These are phyloP conservation scores for Goffeauzyma gilvescens DNA, from an alignment of 768 basidiomycete species.

Conservation along the genomic window DNA sequence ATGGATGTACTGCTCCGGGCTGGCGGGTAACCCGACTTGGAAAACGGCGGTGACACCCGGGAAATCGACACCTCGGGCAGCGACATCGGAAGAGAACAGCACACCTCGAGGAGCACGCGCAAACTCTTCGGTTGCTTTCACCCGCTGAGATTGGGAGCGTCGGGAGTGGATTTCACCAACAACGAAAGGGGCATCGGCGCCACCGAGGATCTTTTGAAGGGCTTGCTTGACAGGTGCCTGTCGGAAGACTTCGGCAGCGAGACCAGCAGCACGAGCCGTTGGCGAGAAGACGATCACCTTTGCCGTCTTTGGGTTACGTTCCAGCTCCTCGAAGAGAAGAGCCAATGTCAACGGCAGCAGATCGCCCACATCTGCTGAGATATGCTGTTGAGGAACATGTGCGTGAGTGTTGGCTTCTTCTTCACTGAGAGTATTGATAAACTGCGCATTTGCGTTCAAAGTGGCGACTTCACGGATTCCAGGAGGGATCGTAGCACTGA, in stretches of 20 bases:
- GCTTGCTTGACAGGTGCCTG: constrained; percentile 23
- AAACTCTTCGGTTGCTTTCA: constrained; percentile 40
- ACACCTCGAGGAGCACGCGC: constrained; percentile 35
- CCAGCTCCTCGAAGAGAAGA: neutral
- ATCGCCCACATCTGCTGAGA: neutral
- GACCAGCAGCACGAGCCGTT: constrained; percentile 44
- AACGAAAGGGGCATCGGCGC: no score
- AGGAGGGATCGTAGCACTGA: constrained; percentile 36
- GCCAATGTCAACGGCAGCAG: neutral
- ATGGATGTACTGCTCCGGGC: constrained; percentile 59
- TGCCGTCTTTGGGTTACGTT: neutral
- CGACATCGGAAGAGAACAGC: constrained; percentile 45
- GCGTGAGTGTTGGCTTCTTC: constrained; percentile 47
- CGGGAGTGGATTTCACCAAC: constrained; percentile 44
- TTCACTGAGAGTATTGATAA: constrained; percentile 43
- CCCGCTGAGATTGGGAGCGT: constrained; percentile 39
- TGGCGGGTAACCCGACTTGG: constrained; percentile 62
- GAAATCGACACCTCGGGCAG: constrained; percentile 77
- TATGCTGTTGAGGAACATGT: constrained; percentile 37
- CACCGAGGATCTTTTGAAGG: neutral
- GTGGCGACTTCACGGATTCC: constrained; percentile 11
- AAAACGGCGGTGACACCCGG: constrained; percentile 72
- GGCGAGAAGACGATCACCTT: constrained; percentile 45
- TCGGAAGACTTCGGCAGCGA: constrained; percentile 14
- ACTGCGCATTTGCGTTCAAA: constrained; percentile 24